Evolutionary conservation across 305 asterid species (phyloP).

Genomic region (Solanum hybrid): DNA sequence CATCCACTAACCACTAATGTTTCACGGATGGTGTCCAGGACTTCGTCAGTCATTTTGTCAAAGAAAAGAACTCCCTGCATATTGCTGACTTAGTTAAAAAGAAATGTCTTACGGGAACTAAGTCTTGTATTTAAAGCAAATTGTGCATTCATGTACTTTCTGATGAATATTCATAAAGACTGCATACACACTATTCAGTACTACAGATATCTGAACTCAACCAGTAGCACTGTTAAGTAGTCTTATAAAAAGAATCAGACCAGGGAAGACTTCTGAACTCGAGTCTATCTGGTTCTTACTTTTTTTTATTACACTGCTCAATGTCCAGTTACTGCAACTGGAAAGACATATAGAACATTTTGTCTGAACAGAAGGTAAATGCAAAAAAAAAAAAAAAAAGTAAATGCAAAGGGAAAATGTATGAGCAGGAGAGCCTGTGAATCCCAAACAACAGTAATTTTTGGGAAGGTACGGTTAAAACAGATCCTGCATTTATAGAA

Average conservation of each 20-base stretch:
- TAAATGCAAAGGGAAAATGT: not conserved
- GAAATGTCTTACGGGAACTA: not conserved
- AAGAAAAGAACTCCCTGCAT: constrained; percentile 87
- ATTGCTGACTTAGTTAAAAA: not conserved
- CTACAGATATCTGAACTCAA: not conserved
- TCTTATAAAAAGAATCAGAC: not conserved
- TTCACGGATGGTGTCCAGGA: constrained; percentile 55
- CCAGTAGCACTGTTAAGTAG: not conserved
- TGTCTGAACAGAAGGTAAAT: not conserved
- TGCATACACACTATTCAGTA: not conserved
- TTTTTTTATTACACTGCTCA: not conserved
- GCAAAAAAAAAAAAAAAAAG: not conserved
- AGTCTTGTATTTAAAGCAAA: not conserved
- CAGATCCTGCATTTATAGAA: not conserved
- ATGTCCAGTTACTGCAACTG: not conserved
- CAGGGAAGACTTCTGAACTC: not conserved
- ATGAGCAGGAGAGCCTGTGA: not conserved
- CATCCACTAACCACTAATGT: constrained; percentile 45
- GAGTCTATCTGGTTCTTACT: not conserved
- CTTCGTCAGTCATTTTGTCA: constrained; percentile 76
- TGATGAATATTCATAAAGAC: not conserved
- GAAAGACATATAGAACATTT: not conserved
- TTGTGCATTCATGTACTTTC: not conserved
- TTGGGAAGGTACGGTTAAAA: not conserved
- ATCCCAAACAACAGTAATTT: not conserved